A percentile compares a stretch with the other conserved stretches of the same genome.
Conservation (phyloP, 106 monocot species). For the Gastrodia elata region DNA sequence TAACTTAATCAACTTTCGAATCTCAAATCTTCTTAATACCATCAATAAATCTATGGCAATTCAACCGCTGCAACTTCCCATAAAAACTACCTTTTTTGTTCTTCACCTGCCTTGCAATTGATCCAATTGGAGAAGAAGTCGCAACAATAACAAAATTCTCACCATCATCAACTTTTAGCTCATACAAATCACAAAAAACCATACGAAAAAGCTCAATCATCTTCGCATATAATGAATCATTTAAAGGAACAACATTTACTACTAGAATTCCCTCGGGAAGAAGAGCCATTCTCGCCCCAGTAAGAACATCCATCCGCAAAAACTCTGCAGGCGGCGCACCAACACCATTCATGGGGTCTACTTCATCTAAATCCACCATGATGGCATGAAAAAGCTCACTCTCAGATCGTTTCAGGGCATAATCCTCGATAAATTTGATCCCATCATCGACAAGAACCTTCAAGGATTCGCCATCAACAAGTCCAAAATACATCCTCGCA, state of each 20-base stretch:
- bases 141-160: slow-evolving; percentile 73
- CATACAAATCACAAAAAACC: slow-evolving; percentile 57
- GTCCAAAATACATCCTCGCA: slow-evolving; percentile 64
- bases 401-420: slow-evolving; percentile 1
- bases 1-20: background rate
- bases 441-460: slow-evolving; percentile 49
- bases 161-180: slow-evolving; percentile 57
- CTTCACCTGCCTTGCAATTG: background rate
- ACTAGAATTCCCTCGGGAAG: slow-evolving; percentile 39
- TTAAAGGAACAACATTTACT: slow-evolving; percentile 53
- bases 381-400: slow-evolving; percentile 39
- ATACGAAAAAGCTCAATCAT: slow-evolving; percentile 35
- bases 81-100: slow-evolving; percentile 1
- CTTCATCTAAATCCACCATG: slow-evolving; percentile 85
- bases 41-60: slow-evolving; percentile 16
- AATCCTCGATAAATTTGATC: slow-evolving; percentile 32
- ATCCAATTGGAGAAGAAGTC: slow-evolving; percentile 11
- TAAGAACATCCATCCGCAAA: slow-evolving; percentile 23
- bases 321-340: slow-evolving; percentile 65
- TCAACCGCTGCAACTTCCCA: slow-evolving; percentile 23
- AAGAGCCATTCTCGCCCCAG: slow-evolving; percentile 33
- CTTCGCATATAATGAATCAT: slow-evolving; percentile 11
- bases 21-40: slow-evolving; percentile 30
- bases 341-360: slow-evolving; percentile 25
- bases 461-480: slow-evolving; percentile 49